These are phyloP conservation scores for Zygosaccharomyces bailii DNA, from an alignment of 805 yeast species.

Conservation along the genomic window DNA sequence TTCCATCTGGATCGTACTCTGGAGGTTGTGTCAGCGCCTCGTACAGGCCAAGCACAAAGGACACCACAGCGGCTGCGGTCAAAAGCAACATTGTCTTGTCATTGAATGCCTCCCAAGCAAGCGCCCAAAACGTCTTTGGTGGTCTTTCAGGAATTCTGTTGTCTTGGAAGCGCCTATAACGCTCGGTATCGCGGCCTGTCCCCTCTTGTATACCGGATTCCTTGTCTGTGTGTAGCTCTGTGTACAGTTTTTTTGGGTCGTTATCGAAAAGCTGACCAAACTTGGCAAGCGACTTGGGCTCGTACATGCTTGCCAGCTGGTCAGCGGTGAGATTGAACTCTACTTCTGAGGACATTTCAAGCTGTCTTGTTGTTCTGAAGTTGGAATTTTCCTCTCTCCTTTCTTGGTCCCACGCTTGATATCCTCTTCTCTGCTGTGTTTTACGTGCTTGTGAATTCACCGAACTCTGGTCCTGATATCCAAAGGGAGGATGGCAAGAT, in stretches of 20 bases:
- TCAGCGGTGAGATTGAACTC: slow-evolving; percentile 18
- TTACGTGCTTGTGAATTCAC: too few relatives aligned
- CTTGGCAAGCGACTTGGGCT: slow-evolving; percentile 32
- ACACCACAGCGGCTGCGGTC: slow-evolving; percentile 80
- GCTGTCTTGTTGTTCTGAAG: too few relatives aligned
- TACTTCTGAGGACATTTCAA: neutral
- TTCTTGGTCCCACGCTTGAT: neutral
- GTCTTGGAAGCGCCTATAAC: slow-evolving; percentile 51
- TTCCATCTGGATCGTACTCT: slow-evolving; percentile 74
- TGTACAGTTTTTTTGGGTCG: slow-evolving; percentile 21
- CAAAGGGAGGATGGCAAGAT: too few relatives aligned
- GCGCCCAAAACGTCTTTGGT: slow-evolving; percentile 61
- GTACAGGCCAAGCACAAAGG: slow-evolving; percentile 86
- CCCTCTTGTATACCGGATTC: slow-evolving; percentile 23
- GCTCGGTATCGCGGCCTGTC: slow-evolving; percentile 12
- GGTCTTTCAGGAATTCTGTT: slow-evolving; percentile 70
- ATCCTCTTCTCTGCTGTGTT: neutral
- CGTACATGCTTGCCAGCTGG: slow-evolving; percentile 30
- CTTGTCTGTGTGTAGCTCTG: slow-evolving; percentile 24
- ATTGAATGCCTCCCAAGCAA: slow-evolving; percentile 80
- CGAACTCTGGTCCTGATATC: too few relatives aligned
- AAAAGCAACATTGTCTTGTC: slow-evolving; percentile 87
- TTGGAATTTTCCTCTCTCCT: neutral
- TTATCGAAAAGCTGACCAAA: slow-evolving; percentile 26
- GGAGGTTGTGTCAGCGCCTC: slow-evolving; percentile 86